phyloP scores from a whole-genome alignment of 441 rosid genomes.

The Arabidopsis hybrid region DNA sequence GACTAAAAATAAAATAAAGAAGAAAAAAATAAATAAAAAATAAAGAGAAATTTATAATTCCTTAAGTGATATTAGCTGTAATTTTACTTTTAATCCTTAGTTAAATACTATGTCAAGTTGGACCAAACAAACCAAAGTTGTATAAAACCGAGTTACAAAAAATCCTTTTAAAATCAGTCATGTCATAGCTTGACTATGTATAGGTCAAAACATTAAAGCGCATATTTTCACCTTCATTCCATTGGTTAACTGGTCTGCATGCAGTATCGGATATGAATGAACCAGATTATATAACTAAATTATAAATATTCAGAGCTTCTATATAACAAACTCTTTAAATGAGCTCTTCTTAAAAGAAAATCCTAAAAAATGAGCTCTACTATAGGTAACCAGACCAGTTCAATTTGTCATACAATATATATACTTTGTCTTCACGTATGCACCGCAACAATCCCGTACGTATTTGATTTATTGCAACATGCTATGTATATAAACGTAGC shows the following conservation, averaged over 20 bases:
- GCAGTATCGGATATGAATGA: background rate
- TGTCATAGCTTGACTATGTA: background rate
- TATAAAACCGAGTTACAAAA: background rate
- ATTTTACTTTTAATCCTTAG: too few species aligned
- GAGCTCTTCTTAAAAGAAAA: background rate
- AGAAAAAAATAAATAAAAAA: background rate
- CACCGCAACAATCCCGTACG: background rate
- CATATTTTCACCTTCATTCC: background rate
- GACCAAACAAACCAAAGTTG: background rate
- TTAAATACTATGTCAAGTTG: background rate
- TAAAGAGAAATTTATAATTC: conserved; percentile 1
- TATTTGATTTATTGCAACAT: background rate
- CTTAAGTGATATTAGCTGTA: background rate
- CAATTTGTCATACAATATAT: background rate
- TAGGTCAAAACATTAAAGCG: background rate
- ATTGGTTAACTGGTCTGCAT: background rate
- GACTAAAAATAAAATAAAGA: conserved; percentile 5
- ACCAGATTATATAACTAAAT: background rate
- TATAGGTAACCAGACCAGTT: background rate
- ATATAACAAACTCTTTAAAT: background rate
- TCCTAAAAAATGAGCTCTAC: background rate
- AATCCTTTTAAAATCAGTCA: background rate
- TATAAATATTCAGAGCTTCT: background rate
- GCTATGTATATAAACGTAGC: background rate
- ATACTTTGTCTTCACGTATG: background rate